These are phyloP conservation scores for Trametes sp. DNA, from an alignment of 1,284 basidiomycete genomes.

Conservation along the genomic window DNA sequence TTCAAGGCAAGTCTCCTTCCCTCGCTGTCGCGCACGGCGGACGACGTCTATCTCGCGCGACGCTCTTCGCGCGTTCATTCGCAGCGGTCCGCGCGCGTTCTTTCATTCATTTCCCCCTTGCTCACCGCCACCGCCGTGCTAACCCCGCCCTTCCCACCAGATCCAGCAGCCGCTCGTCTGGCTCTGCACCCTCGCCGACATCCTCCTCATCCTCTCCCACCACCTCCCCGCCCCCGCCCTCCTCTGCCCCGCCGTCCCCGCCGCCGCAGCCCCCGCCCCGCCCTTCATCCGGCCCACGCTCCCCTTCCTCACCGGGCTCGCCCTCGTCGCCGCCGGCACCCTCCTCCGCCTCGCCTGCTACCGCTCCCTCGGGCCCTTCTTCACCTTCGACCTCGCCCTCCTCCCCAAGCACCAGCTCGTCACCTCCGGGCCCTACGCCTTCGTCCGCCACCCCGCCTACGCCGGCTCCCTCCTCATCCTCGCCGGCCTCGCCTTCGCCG, in stretches of 20 bases:
- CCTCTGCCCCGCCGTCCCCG: conserved; percentile 34
- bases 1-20: conserved; percentile 53
- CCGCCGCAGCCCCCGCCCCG: conserved; percentile 38
- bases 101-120: background rate
- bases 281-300: conserved; percentile 51
- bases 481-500: conserved; percentile 58
- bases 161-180: conserved; percentile 59
- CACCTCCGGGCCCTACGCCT: conserved; percentile 59
- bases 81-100: background rate
- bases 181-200: conserved; percentile 57
- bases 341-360: conserved; percentile 49
- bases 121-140: background rate
- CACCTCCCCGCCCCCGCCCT: conserved; percentile 39
- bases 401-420: conserved; percentile 63
- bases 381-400: conserved; percentile 70
- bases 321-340: conserved; percentile 55
- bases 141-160: conserved; percentile 40
- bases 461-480: conserved; percentile 46
- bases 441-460: conserved; percentile 51
- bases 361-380: conserved; percentile 55
- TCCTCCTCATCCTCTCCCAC: conserved; percentile 52
- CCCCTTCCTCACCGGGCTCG: conserved; percentile 57
- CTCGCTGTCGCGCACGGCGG: background rate
- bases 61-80: background rate
- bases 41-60: conserved; percentile 1